A percentile compares a stretch with the other conserved stretches of the same genome.
Conservation (phyloP, 2,329 filamentous ascomycete genomes). For the Microdochium bolleyi region DNA sequence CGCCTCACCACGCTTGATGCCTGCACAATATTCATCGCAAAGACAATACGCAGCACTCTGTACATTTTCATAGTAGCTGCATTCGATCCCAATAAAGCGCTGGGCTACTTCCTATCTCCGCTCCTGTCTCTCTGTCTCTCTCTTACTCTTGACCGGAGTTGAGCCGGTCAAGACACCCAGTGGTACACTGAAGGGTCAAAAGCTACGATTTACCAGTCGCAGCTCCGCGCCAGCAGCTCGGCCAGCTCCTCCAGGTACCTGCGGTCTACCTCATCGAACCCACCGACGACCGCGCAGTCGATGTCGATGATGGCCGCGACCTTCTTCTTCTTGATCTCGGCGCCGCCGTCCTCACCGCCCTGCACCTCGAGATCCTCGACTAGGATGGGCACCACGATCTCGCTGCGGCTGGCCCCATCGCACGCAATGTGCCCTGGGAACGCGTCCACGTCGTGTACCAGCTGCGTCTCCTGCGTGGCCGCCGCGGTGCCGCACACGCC, state of each 20-base stretch:
- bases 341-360: conserved; percentile 14
- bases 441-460: conserved; percentile 61
- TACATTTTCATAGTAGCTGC: no score
- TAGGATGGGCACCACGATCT: conserved; percentile 73
- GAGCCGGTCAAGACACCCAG: neutral
- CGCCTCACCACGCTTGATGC: neutral
- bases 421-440: conserved; percentile 81
- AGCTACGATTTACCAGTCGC: conserved; percentile 50
- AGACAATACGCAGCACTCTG: no score
- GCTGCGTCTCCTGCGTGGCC: conserved; percentile 48
- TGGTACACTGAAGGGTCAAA: neutral
- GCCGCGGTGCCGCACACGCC: conserved; percentile 74
- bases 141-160: no score
- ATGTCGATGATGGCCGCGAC: conserved; percentile 72
- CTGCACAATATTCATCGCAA: no score
- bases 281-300: conserved; percentile 60
- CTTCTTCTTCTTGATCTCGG: conserved; percentile 20
- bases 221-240: conserved; percentile 46
- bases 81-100: no score
- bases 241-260: conserved; percentile 59
- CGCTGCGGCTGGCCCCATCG: conserved; percentile 66
- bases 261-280: conserved; percentile 64
- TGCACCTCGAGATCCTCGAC: conserved; percentile 16
- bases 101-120: no score
- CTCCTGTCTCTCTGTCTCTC: neutral